phyloP scores from a whole-genome alignment of 305 asterid genomes.

The Ruellia speciosa region DNA sequence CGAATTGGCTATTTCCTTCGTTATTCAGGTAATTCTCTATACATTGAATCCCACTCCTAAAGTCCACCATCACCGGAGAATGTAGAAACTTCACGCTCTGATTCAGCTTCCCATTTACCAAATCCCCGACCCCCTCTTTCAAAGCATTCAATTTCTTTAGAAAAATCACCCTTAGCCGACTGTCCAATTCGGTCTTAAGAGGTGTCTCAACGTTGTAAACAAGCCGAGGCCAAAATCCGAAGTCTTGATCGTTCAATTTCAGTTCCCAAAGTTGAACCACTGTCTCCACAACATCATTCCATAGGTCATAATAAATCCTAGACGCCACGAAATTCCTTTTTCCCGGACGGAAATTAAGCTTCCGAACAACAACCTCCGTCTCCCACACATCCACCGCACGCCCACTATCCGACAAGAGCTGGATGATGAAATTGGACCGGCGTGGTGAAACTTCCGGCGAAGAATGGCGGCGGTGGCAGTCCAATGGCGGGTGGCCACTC shows the following conservation, averaged over 20 bases:
- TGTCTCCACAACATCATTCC: constrained; percentile 59
- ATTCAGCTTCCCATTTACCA: constrained; percentile 32
- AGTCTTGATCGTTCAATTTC: constrained; percentile 25
- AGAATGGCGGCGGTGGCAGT: too few relatives aligned
- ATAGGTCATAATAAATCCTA: constrained; percentile 46
- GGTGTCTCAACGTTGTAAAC: constrained; percentile 30
- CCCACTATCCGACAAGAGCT: constrained; percentile 27
- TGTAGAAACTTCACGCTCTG: too few relatives aligned
- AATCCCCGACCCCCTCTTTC: constrained; percentile 33
- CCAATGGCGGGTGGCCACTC: too few relatives aligned
- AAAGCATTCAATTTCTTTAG: constrained; percentile 36
- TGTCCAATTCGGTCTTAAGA: constrained; percentile 52
- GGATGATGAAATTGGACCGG: constrained; percentile 42
- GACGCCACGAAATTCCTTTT: constrained; percentile 8
- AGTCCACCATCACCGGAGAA: too few relatives aligned
- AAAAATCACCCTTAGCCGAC: constrained; percentile 37
- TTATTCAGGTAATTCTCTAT: constrained; percentile 40
- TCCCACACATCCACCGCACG: constrained; percentile 16
- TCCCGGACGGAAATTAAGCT: constrained; percentile 36
- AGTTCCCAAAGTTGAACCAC: constrained; percentile 51
- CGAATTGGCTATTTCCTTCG: constrained; percentile 23
- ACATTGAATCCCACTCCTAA: constrained; percentile 41
- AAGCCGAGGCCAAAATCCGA: constrained; percentile 35
- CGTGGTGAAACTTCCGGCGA: too few relatives aligned
- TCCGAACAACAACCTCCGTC: constrained; percentile 23